A percentile compares a stretch with the other conserved stretches of the same genome.
Evolutionary conservation across 2,329 filamentous ascomycete species (phyloP).

Genomic region (Pseudogymnoascus sp.): DNA sequence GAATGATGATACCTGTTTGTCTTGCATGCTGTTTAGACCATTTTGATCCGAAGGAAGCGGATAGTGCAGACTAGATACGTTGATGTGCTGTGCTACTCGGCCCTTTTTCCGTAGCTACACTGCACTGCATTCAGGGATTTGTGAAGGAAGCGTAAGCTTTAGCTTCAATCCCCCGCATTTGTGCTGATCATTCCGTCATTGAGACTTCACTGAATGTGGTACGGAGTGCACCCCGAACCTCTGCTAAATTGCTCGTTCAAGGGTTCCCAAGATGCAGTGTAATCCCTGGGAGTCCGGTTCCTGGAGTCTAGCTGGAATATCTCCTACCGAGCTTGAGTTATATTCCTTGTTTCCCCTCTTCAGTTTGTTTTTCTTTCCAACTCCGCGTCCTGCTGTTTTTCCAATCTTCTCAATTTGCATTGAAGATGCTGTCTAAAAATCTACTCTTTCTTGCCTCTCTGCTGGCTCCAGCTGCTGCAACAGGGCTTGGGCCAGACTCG

Average conservation of each 20-base stretch:
- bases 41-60: neutral
- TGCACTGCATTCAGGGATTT: neutral
- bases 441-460: slow-evolving; percentile 14
- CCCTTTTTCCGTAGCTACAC: neutral
- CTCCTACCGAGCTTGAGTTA: neutral
- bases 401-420: neutral
- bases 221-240: neutral
- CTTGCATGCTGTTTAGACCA: neutral
- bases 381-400: neutral
- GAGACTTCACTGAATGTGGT: neutral
- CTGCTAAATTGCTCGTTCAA: neutral
- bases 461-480: slow-evolving; percentile 12
- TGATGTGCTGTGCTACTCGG: neutral
- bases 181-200: slow-evolving; percentile 7
- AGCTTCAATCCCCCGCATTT: slow-evolving; percentile 2
- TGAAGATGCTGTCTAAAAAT: slow-evolving; percentile 19
- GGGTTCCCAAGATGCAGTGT: neutral
- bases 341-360: neutral
- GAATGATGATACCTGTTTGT: neutral
- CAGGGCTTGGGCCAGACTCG: slow-evolving; percentile 39
- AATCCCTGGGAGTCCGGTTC: neutral
- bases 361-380: neutral
- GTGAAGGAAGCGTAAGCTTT: neutral
- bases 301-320: neutral
- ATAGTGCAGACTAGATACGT: neutral